Conservation (phyloP, 208 protist genomes). For the Wallacemonas sp. region DNA sequence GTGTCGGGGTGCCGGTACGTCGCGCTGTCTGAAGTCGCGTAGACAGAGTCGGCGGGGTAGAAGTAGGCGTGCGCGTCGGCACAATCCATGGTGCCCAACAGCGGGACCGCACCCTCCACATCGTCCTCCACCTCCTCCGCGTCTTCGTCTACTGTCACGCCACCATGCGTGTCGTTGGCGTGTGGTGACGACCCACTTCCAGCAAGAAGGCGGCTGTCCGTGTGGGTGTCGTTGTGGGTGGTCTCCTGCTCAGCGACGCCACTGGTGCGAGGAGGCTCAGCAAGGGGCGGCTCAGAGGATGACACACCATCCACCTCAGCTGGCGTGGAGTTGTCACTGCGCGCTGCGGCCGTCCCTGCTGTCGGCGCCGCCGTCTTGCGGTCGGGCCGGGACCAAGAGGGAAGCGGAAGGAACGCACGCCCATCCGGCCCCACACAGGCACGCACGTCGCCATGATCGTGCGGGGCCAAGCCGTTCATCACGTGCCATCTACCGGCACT, state of each 20-base stretch:
- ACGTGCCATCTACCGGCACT: conserved; percentile 5
- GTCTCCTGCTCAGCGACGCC: too few species aligned
- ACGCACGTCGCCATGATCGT: too few species aligned
- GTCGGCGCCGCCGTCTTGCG: background rate
- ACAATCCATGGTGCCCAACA: conserved; percentile 54
- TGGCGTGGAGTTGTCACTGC: background rate
- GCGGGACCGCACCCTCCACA: background rate
- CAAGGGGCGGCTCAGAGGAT: too few species aligned
- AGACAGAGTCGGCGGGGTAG: conserved; percentile 22
- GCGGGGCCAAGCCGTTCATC: too few species aligned
- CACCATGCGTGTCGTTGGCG: too few species aligned
- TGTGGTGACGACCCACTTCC: too few species aligned
- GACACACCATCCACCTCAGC: background rate
- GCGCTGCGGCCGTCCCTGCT: too few species aligned
- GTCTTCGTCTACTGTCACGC: too few species aligned
- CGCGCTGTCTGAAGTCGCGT: conserved; percentile 32
- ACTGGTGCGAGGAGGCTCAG: too few species aligned
- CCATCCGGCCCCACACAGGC: too few species aligned
- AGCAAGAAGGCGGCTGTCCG: too few species aligned
- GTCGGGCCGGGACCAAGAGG: background rate
- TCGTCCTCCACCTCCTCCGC: background rate
- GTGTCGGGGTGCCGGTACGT: conserved; percentile 28
- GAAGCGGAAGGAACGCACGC: background rate
- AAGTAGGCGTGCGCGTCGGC: conserved; percentile 52
- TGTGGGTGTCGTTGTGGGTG: too few species aligned